Conservation (phyloP, 768 basidiomycete genomes). For the Leccinum truebloodii region DNA sequence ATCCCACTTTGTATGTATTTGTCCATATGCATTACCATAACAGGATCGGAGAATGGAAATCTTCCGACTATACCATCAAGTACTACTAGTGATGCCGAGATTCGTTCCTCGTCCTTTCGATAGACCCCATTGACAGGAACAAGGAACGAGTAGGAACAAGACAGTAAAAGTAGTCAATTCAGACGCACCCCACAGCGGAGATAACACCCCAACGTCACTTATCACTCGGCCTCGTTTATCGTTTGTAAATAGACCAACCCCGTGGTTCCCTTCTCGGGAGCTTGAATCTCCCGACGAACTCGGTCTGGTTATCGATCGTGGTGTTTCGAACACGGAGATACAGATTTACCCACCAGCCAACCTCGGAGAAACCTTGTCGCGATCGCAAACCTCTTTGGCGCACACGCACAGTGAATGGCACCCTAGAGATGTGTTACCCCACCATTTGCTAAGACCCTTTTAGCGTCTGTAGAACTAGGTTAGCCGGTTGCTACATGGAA, state of each 20-base stretch:
- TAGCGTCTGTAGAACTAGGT: too few species aligned
- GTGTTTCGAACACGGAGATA: background rate
- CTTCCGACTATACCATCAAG: too few species aligned
- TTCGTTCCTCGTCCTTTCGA: background rate
- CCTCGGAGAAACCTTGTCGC: background rate
- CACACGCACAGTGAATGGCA: background rate
- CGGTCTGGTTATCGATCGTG: background rate
- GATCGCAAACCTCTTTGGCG: background rate
- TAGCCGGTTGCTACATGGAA: too few species aligned
- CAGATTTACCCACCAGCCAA: background rate
- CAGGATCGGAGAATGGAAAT: background rate
- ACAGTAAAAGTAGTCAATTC: background rate
- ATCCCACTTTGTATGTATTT: background rate
- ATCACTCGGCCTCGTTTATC: background rate
- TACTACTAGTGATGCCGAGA: background rate
- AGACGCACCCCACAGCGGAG: background rate
- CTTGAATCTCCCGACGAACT: background rate
- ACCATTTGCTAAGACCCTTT: too few species aligned
- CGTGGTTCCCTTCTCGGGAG: background rate
- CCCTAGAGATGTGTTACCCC: too few species aligned
- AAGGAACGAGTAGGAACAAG: background rate
- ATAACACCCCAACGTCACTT: background rate
- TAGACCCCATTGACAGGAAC: background rate
- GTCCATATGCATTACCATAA: background rate
- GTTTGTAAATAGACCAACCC: background rate